phyloP scores from a whole-genome alignment of 495 filamentous ascomycete species.

The Penicillium verhagenii region DNA sequence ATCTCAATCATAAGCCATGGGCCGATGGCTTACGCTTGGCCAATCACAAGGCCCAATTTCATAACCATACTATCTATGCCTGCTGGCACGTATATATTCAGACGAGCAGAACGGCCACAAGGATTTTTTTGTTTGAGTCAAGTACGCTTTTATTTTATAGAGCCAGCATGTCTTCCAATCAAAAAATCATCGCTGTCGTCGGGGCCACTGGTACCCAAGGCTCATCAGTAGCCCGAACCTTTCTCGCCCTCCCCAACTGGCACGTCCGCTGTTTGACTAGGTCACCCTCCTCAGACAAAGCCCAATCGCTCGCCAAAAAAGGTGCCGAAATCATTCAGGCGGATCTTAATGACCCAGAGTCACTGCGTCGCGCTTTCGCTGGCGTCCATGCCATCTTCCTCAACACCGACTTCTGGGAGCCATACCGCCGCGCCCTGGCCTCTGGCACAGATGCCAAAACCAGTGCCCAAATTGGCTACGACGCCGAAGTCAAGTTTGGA shows the following conservation, averaged over 20 bases:
- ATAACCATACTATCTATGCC: conserved; percentile 1
- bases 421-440: conserved; percentile 15
- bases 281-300: conserved; percentile 39
- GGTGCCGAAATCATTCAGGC: conserved; percentile 51
- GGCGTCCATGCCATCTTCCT: conserved; percentile 51
- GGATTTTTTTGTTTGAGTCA: no score
- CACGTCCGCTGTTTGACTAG: conserved; percentile 44
- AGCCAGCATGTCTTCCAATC: background rate
- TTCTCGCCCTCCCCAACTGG: conserved; percentile 37
- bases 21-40: conserved; percentile 25
- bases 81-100: background rate
- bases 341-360: conserved; percentile 42
- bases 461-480: conserved; percentile 43
- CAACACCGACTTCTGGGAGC: conserved; percentile 52
- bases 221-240: conserved; percentile 41
- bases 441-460: conserved; percentile 15
- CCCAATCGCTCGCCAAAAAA: conserved; percentile 31
- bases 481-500: conserved; percentile 46
- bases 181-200: conserved; percentile 29
- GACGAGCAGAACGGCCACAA: background rate
- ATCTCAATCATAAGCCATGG: conserved; percentile 12
- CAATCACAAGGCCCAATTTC: conserved; percentile 13
- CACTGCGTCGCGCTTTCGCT: conserved; percentile 44
- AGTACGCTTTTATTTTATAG: background rate
- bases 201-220: conserved; percentile 49